Base-by-base conservation (phyloP, 208 protist genomes). In the Vickermania ingenoplastis region DNA sequence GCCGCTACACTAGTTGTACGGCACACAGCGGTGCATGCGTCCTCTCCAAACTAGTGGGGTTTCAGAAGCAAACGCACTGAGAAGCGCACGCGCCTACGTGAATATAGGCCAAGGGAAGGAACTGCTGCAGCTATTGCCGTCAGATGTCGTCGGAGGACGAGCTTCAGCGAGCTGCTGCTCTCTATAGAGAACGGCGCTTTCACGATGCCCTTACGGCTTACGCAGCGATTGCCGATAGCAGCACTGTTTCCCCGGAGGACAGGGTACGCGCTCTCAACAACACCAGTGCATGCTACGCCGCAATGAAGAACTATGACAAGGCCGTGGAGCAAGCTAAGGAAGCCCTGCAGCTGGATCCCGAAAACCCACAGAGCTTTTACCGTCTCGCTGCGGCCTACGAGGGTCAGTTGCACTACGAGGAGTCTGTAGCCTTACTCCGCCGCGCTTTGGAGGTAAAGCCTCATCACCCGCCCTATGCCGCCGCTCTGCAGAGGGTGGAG, bases 201-300 rank as follows among this genome's bases (percentile, higher is more conserved):
- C 51, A 71, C 41, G 75, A 77, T 49, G 83, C 87, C 14, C 57
- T 88, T 31, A 62, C 56, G 7, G 63, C 60, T 3, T 94, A 94
- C 63, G 52, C 57, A 0, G 45, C 30, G 21, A 79, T 94, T 31
- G 67, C 60, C 25, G 51, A 63, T 13, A 7, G 63, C 31, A 13
- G 57, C 17, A 24, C 3, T 1, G 57, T 67, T 29, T 51, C 73
- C 26, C 28, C 17, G 11, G 55, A 41, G 11, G 68, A 83, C 31
- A 68, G 73, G 29, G 72, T 78, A 3, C 81, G 87, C 2, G 87
- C 84, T 2, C 64, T 81, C 26, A 89, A 76, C 66, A 94, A 94
- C 63, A 72, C 82, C 36, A 94, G 87, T 53, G 83, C 75, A 0
- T 94, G 87, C 60, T 84, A 87, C 57, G 84, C 83, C 7, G 66